Percentiles rank a stretch among this genome's conserved stretches.
Conservation (phyloP, 768 basidiomycete genomes). For the Tricholoma flavovirens region DNA sequence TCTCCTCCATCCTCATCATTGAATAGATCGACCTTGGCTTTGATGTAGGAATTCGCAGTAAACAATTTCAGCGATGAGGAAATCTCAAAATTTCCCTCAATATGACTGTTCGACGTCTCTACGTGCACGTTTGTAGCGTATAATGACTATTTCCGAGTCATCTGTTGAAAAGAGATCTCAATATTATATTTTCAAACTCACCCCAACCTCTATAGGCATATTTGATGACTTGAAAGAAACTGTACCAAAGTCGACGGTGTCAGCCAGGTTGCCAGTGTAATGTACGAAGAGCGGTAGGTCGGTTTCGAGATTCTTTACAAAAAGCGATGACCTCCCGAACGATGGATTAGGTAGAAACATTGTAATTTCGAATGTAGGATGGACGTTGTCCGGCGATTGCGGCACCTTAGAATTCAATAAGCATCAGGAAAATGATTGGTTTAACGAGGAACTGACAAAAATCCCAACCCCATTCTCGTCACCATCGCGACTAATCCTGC, state of each 20-base stretch:
- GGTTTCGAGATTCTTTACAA: conserved; percentile 37
- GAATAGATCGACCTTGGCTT: conserved; percentile 32
- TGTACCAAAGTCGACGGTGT: background rate
- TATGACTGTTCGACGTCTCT: conserved; percentile 37
- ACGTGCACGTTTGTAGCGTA: conserved; percentile 22
- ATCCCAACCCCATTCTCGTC: background rate
- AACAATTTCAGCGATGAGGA: conserved; percentile 23
- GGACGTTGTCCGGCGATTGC: conserved; percentile 20
- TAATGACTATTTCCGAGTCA: conserved; percentile 26
- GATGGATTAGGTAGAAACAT: background rate
- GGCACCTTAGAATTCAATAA: background rate
- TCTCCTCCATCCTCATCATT: conserved; percentile 20
- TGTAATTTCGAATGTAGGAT: background rate
- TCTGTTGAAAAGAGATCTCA: background rate
- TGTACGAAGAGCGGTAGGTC: conserved; percentile 35
- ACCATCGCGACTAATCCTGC: background rate
- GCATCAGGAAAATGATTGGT: background rate
- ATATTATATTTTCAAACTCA: background rate
- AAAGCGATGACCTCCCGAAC: conserved; percentile 11
- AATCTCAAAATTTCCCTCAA: conserved; percentile 40
- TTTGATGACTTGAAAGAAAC: background rate
- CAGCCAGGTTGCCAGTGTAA: conserved; percentile 20
- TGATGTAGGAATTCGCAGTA: conserved; percentile 38
- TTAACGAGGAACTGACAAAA: background rate
- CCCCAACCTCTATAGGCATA: background rate